Percentiles rank a stretch among this genome's conserved stretches.
Evolutionary conservation across 2,329 filamentous ascomycete genomes (phyloP).

Genomic region (Emergomyces pasteurianus): DNA sequence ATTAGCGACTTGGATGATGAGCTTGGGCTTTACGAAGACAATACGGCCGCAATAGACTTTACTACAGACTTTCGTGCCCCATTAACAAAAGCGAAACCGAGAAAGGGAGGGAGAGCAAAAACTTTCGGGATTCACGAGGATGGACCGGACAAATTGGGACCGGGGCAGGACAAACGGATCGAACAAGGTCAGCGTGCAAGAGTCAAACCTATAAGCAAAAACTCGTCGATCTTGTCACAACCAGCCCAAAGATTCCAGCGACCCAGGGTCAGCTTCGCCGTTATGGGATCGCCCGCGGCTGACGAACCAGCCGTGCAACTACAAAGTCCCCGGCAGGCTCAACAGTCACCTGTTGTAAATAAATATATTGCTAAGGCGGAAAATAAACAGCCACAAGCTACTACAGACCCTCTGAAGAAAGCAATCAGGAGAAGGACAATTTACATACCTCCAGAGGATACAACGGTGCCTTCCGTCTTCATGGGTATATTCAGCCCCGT

Average conservation of each 20-base stretch:
- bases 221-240: constrained; percentile 27
- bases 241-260: constrained; percentile 29
- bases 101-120: constrained; percentile 17
- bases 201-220: constrained; percentile 7
- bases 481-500: constrained; percentile 34
- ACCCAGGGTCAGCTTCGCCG: constrained; percentile 19
- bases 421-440: constrained; percentile 27
- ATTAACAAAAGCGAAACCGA: constrained; percentile 19
- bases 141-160: neutral
- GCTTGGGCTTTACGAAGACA: constrained; percentile 17
- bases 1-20: constrained; percentile 17
- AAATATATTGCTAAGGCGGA: neutral
- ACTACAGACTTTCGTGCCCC: constrained; percentile 27
- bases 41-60: constrained; percentile 29
- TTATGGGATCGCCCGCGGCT: constrained; percentile 4
- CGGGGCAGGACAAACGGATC: constrained; percentile 5
- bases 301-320: neutral
- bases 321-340: neutral
- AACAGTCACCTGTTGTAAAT: neutral
- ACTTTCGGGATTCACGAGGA: constrained; percentile 32
- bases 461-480: constrained; percentile 30
- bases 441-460: constrained; percentile 33
- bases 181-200: constrained; percentile 7
- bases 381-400: constrained; percentile 11
- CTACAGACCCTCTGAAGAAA: constrained; percentile 17